Evolutionary conservation across 2,329 filamentous ascomycete genomes (phyloP), one percentile per base, ranked within the genome.

Genomic region (Paracamarosporium sp.): DNA sequence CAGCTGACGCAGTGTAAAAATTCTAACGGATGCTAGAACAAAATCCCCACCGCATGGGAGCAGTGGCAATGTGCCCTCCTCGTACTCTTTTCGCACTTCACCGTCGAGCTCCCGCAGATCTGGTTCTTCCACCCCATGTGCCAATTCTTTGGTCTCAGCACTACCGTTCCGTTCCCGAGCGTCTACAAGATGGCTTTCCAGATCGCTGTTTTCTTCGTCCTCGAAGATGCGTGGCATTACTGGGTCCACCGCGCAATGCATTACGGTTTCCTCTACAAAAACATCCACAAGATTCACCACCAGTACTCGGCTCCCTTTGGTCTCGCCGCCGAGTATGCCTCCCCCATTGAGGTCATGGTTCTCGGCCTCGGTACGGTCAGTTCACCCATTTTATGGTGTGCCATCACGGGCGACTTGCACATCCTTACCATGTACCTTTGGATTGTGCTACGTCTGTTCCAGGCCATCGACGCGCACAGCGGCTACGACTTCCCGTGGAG

Each of bases 401-500:
- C 87, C 44, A 64, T 96, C 71, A 97, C 93, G 43, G 88, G 89
- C 64, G 89, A 99, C 65, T 85, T 99, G 35, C 95, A 99, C 80
- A 91, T 99, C 61, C 77, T 97, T 76, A 99, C 95, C 71, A 98
- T 99, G 93, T 99, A 98, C 81, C 75, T 90, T 65, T 99, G 95
- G 95, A 98, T 99, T 72, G 83, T 92, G 53, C 83, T 93, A 67
- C 93, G 95, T 68, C 84, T 99, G 20, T 96, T 96, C 86, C 95
- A 99, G 83, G 95, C 95, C 71, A 96, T 99, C 76, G 95, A 99
- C 77, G 91, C 95, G 28, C 95, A 99, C 83, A 95, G 90, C 71
- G 95, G 95, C 63, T 99, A 98, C 79, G 95, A 99, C 76, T 98
- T 99, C 81, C 95, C 95, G 60, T 99, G 93, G 93, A 94, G 90